Conservation (phyloP, 1,284 basidiomycete genomes). For the Psilocybe mexicana region DNA sequence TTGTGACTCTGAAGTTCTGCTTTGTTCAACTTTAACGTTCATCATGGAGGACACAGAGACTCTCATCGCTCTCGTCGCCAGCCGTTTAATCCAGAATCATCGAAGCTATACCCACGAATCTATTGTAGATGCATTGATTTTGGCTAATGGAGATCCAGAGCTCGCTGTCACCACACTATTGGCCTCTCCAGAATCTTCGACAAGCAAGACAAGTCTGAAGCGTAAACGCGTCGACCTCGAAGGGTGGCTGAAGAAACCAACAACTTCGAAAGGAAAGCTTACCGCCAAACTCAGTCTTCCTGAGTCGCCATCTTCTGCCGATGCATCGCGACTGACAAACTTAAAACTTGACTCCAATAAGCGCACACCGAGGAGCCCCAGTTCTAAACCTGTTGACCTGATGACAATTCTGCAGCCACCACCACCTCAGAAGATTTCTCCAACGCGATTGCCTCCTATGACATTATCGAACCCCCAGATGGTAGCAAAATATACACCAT, state of each 20-base stretch:
- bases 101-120: slow-evolving; percentile 32
- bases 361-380: slow-evolving; percentile 1
- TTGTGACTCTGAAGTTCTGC: no score
- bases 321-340: not conserved
- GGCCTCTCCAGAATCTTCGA: not conserved
- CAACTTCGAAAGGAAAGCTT: slow-evolving; percentile 20
- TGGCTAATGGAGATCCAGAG: slow-evolving; percentile 60
- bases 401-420: slow-evolving; percentile 60
- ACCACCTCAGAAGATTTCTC: slow-evolving; percentile 33
- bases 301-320: slow-evolving; percentile 3
- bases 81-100: slow-evolving; percentile 44
- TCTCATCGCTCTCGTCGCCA: slow-evolving; percentile 64
- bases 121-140: slow-evolving; percentile 64
- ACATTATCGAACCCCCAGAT: slow-evolving; percentile 56
- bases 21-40: not conserved
- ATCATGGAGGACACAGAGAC: slow-evolving; percentile 50
- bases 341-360: slow-evolving; percentile 11
- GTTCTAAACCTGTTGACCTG: slow-evolving; percentile 40
- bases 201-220: slow-evolving; percentile 30
- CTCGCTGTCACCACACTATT: slow-evolving; percentile 40
- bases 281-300: slow-evolving; percentile 15
- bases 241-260: slow-evolving; percentile 48
- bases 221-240: slow-evolving; percentile 43
- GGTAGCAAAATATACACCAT: slow-evolving; percentile 72
- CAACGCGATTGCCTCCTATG: slow-evolving; percentile 51